Evolutionary conservation across 2,329 filamentous ascomycete species (phyloP).

Genomic region (Pestalotiopsis sp.): DNA sequence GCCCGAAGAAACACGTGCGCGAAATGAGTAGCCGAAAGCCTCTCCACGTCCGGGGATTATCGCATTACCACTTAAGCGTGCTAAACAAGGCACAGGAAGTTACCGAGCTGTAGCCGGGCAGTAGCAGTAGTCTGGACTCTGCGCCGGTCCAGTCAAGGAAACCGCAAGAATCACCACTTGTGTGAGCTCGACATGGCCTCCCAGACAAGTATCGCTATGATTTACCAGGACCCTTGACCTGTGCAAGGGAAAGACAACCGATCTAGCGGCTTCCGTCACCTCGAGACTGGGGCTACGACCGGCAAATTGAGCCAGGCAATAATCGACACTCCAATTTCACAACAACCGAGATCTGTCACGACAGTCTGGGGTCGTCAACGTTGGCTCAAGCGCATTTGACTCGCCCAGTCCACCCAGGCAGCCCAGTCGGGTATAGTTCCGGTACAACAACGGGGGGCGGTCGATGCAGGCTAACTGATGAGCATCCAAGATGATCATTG

Average conservation of each 20-base stretch:
- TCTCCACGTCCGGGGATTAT: not conserved
- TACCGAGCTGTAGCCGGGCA: not conserved
- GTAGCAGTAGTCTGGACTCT: not conserved
- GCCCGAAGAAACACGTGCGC: slow-evolving; percentile 6
- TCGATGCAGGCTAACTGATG: not conserved
- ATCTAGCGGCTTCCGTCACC: slow-evolving; percentile 8
- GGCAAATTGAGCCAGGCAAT: slow-evolving; percentile 8
- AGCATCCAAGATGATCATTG: slow-evolving; percentile 13
- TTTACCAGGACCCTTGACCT: not conserved
- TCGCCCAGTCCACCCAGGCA: slow-evolving; percentile 1
- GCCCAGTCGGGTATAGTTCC: slow-evolving; percentile 4
- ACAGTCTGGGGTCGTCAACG: slow-evolving; percentile 2
- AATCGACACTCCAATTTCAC: slow-evolving; percentile 12
- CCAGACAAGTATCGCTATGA: not conserved
- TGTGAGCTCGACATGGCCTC: not conserved
- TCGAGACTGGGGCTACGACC: slow-evolving; percentile 2
- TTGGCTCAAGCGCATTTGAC: slow-evolving; percentile 9
- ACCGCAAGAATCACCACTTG: not conserved
- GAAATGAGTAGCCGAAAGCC: not conserved
- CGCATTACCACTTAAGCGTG: not conserved
- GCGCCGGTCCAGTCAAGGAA: not conserved
- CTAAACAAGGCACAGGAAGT: not conserved
- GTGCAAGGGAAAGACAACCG: not conserved
- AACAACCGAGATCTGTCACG: slow-evolving; percentile 13
- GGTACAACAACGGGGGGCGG: not conserved